phyloP scores from a whole-genome alignment of 2,329 filamentous ascomycete species.

The Venturia effusa region DNA sequence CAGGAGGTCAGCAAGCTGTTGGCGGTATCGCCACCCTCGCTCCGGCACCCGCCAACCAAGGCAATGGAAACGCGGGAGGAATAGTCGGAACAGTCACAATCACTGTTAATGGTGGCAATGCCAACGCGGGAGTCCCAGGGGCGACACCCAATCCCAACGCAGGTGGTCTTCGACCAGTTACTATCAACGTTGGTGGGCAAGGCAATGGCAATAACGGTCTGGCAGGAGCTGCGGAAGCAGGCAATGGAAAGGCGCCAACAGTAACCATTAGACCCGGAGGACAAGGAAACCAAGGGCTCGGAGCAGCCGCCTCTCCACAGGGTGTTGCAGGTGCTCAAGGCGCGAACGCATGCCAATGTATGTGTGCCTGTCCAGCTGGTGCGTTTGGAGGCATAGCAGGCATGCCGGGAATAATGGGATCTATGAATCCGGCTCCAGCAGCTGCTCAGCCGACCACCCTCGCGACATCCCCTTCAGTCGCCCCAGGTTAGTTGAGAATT shows the following conservation, averaged over 20 bases:
- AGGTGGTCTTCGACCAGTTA: neutral
- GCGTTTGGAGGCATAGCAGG: neutral
- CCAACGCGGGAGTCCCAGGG: neutral
- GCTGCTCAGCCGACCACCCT: neutral
- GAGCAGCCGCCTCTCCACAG: conserved; percentile 5
- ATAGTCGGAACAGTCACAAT: conserved; percentile 4
- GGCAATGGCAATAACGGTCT: neutral
- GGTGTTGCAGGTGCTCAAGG: conserved; percentile 9
- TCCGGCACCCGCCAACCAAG: conserved; percentile 4
- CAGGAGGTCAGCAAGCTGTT: conserved; percentile 7
- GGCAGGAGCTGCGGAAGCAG: neutral
- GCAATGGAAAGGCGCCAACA: neutral
- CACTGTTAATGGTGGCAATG: conserved; percentile 7
- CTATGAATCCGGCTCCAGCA: conserved; percentile 5
- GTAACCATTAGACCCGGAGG: conserved; percentile 2
- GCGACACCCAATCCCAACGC: neutral
- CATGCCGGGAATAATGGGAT: conserved; percentile 5
- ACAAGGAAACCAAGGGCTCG: neutral
- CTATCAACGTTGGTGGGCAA: neutral
- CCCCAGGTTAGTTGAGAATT: neutral
- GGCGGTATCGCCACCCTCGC: neutral
- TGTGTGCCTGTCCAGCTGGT: conserved; percentile 8
- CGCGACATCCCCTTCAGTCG: neutral
- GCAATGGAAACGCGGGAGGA: conserved; percentile 2
- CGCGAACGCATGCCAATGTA: conserved; percentile 9